phyloP scores from a whole-genome alignment of 2,329 filamentous ascomycete species.

The Cladorrhinum sp. region DNA sequence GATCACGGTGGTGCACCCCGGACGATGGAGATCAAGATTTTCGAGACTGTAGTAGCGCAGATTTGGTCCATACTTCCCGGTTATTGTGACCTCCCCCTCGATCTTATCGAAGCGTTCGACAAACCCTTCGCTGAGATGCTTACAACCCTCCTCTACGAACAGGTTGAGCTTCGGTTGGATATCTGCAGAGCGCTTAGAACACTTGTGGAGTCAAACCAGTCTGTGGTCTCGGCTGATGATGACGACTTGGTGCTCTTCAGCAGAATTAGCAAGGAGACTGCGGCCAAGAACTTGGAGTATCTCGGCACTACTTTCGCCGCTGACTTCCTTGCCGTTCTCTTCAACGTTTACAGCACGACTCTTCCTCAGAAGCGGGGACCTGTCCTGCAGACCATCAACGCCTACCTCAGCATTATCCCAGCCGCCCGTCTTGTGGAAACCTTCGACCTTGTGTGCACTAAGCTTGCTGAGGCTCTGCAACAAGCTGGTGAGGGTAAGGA shows the following conservation, averaged over 20 bases:
- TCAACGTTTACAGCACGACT: constrained; percentile 98
- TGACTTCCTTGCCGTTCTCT: constrained; percentile 92
- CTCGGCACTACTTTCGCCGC: constrained; percentile 69
- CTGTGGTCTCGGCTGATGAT: constrained; percentile 65
- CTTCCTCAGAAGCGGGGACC: constrained; percentile 87
- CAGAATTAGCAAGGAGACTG: constrained; percentile 70
- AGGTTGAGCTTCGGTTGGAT: constrained; percentile 81
- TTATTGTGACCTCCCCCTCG: constrained; percentile 89
- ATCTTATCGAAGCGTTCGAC: constrained; percentile 74
- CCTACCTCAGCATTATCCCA: constrained; percentile 85
- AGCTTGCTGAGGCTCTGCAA: constrained; percentile 71
- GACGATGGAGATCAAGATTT: constrained; percentile 96
- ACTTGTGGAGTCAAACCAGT: constrained; percentile 87
- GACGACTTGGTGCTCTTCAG: constrained; percentile 75
- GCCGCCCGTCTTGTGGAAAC: constrained; percentile 77
- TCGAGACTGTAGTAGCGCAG: constrained; percentile 92
- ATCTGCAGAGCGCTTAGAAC: constrained; percentile 84
- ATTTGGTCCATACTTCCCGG: constrained; percentile 92
- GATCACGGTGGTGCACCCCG: constrained; percentile 80
- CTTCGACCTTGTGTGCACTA: constrained; percentile 79
- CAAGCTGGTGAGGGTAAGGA: constrained; percentile 55
- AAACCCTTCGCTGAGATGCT: constrained; percentile 85
- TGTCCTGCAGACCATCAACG: constrained; percentile 91
- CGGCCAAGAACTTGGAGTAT: constrained; percentile 77
- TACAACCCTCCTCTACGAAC: constrained; percentile 88